These are phyloP conservation scores for Volutella citrinella DNA, from an alignment of 2,329 filamentous ascomycete genomes.

Conservation along the genomic window DNA sequence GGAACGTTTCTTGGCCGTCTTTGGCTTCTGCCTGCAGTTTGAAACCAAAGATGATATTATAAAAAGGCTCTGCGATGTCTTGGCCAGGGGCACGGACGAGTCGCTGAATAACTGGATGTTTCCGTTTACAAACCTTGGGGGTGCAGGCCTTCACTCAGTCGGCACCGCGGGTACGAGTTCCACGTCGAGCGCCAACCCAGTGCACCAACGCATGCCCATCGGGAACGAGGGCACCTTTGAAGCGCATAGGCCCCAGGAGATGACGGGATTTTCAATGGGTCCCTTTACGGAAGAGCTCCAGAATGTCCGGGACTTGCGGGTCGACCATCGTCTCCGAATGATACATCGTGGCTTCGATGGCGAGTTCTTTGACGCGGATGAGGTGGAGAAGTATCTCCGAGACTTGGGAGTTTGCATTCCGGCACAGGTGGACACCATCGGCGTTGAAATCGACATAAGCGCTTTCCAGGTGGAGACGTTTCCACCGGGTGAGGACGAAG, in stretches of 20 bases:
- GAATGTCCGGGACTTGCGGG: constrained; percentile 37
- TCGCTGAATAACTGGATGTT: constrained; percentile 56
- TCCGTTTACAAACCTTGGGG: constrained; percentile 65
- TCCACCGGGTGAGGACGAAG: no score
- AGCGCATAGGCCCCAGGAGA: constrained; percentile 17
- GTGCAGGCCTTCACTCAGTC: constrained; percentile 63
- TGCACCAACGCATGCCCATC: constrained; percentile 15
- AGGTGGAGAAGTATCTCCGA: constrained; percentile 72
- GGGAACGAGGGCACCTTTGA: constrained; percentile 37
- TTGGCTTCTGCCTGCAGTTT: constrained; percentile 67
- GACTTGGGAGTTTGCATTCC: constrained; percentile 62
- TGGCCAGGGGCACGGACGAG: constrained; percentile 33
- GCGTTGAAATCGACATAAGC: constrained; percentile 50
- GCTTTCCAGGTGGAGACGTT: no score
- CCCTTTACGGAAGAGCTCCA: constrained; percentile 44
- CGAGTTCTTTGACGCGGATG: constrained; percentile 73
- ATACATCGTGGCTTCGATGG: constrained; percentile 64
- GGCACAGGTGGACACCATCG: constrained; percentile 56
- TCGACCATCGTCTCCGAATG: constrained; percentile 49
- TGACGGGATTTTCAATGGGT: constrained; percentile 38
- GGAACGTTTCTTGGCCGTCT: constrained; percentile 52
- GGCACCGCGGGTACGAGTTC: constrained; percentile 6
- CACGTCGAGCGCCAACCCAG: background rate
- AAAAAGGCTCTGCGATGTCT: constrained; percentile 32
- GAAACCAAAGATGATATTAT: constrained; percentile 49